phyloP scores from a whole-genome alignment of 768 basidiomycete species.

The Strobilomyces echinocephalus region DNA sequence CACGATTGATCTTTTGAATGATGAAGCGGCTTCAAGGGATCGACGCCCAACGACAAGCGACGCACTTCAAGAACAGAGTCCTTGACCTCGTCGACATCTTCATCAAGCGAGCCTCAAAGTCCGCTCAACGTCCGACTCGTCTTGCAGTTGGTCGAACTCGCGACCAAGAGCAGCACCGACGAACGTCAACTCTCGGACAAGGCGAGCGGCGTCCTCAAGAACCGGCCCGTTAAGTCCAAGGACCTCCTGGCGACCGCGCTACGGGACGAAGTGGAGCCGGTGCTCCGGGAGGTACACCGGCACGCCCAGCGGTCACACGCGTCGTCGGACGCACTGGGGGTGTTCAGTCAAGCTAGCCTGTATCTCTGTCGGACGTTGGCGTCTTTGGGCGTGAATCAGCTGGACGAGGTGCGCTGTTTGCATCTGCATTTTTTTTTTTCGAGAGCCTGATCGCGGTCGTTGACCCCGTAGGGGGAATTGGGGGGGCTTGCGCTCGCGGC shows the following conservation, averaged over 20 bases:
- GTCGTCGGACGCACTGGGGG: conserved; percentile 53
- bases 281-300: conserved; percentile 62
- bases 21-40: conserved; percentile 36
- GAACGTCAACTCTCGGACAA: conserved; percentile 90
- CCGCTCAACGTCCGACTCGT: conserved; percentile 63
- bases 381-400: conserved; percentile 41
- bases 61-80: conserved; percentile 94
- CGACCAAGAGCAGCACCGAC: conserved; percentile 60
- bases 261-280: conserved; percentile 34
- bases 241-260: conserved; percentile 44
- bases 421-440: no score
- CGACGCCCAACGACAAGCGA: conserved; percentile 79
- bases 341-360: conserved; percentile 64
- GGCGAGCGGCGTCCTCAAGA: conserved; percentile 71
- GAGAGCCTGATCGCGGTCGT: neutral
- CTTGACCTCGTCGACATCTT: conserved; percentile 91
- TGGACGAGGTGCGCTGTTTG: conserved; percentile 22
- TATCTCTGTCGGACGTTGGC: conserved; percentile 58
- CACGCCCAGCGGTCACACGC: conserved; percentile 66
- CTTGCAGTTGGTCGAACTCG: conserved; percentile 72
- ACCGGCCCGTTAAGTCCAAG: conserved; percentile 69
- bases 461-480: conserved; percentile 20
- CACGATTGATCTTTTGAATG: neutral
- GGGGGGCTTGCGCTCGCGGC: conserved; percentile 45
- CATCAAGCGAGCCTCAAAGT: conserved; percentile 72